Evolutionary conservation across 441 rosid genomes (phyloP).

Genomic region (Croton setiger): DNA sequence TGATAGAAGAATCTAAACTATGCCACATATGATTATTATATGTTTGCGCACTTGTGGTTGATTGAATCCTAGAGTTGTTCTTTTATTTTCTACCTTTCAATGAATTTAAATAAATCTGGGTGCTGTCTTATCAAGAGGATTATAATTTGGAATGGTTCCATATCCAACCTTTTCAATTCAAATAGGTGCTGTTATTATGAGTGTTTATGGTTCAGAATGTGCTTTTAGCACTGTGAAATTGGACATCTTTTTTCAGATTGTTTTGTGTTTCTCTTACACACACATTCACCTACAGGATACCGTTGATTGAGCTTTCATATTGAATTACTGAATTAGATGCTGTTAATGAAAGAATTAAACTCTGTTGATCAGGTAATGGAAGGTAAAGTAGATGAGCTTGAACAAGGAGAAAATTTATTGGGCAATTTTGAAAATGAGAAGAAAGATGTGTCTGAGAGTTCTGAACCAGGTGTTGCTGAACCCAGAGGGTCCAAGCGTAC

Average conservation of each 20-base stretch:
- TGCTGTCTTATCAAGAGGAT: not conserved
- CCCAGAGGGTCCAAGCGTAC: constrained; percentile 39
- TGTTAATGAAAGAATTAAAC: constrained; percentile 19
- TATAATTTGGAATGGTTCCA: not conserved
- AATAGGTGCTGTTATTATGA: not conserved
- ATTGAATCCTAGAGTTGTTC: not conserved
- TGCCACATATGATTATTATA: too few relatives aligned
- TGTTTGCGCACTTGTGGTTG: not conserved
- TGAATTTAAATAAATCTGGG: not conserved
- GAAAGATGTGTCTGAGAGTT: constrained; percentile 35
- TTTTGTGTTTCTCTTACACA: constrained; percentile 10
- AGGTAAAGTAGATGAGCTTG: constrained; percentile 37
- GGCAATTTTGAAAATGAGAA: constrained; percentile 27
- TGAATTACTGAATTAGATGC: constrained; percentile 25
- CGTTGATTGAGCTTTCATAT: constrained; percentile 16
- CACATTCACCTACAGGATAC: not conserved
- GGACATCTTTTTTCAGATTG: not conserved
- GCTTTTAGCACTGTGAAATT: not conserved
- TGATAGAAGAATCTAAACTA: not conserved
- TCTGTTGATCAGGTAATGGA: constrained; percentile 34
- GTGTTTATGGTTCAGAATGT: not conserved
- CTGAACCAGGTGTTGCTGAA: constrained; percentile 35
- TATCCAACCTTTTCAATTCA: constrained; percentile 2
- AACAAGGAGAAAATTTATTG: constrained; percentile 28
- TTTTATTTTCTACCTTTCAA: constrained; percentile 1